Base-by-base conservation (phyloP, 2,329 filamentous ascomycete species). In the Teratosphaeria epicoccoides region DNA sequence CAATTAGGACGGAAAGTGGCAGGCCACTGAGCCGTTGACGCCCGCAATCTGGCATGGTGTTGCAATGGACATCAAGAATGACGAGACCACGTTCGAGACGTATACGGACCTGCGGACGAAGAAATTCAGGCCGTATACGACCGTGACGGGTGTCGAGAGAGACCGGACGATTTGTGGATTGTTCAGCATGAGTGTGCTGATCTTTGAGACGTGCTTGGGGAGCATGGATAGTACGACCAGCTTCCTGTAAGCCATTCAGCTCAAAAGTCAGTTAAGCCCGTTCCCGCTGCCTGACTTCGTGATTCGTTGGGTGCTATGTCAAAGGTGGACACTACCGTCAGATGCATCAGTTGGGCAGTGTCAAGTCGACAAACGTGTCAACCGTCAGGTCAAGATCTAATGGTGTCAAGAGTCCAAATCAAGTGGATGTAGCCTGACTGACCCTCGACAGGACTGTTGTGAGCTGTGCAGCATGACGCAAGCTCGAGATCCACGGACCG, bases 41-140 rank as follows among this genome's bases (percentile, higher is more conserved):
- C 74, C 78, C 0, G 73, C 73, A 1, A 81, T 81, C 63, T 82
- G 79, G 79, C 79, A 81, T 61, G 73, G 77, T 56, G 68, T 81
- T 20, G 81, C 79, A 1, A 66, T 66, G 1, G 61, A 67, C 2
- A 73, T 82, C 47, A 73, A 77, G 54, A 57, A 52, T 4, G 63
- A 78, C 50, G 56, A 70, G 2, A 54, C 60, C 0, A 62, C 70
- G 1, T 81, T 81, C 57, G 65, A 72, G 14, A 66, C 63, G 2
- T 82, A 73, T 61, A 44, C 29, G 29, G 29, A 37, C 17, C 29
- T 37, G 2, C 4, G 29, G 29, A 37, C 29, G 10, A 37, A 37
- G 29, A 37, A 37, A 14, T 37, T 37, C 11, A 37, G 29, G 29
- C 29, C 29, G 29, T 37, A 37, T 37, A 6, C 29, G 10, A 20